phyloP scores from a whole-genome alignment of 2,329 filamentous ascomycete genomes.

The Pseudogymnoascus sp. region DNA sequence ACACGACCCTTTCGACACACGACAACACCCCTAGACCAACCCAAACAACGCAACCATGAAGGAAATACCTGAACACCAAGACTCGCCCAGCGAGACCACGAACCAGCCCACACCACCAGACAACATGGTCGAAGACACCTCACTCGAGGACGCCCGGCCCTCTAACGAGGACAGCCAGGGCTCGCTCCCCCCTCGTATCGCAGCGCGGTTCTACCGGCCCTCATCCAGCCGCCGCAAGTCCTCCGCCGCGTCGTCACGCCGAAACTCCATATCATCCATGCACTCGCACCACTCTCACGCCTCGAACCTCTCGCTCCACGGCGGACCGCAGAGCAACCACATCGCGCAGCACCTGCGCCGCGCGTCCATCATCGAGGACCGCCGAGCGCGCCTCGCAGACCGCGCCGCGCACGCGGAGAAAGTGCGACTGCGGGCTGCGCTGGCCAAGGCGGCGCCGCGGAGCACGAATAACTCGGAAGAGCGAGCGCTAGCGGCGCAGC shows the following conservation, averaged over 20 bases:
- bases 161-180: neutral
- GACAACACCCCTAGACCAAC: neutral
- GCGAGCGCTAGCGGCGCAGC: conserved; percentile 66
- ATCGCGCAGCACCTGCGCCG: conserved; percentile 72
- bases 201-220: conserved; percentile 67
- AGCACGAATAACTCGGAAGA: conserved; percentile 64
- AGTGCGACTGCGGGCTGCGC: conserved; percentile 65
- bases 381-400: conserved; percentile 71
- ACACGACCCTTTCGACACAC: neutral
- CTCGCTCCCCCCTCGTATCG: conserved; percentile 67
- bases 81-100: neutral
- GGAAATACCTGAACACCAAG: conserved; percentile 1
- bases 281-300: conserved; percentile 36
- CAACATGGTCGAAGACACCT: neutral
- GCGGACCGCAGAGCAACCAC: conserved; percentile 63
- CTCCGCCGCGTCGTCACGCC: conserved; percentile 69
- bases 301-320: conserved; percentile 38
- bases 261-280: conserved; percentile 70
- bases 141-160: neutral
- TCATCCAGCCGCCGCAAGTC: conserved; percentile 61
- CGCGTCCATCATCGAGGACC: conserved; percentile 71
- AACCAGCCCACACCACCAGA: neutral
- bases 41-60: neutral
- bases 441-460: conserved; percentile 61
- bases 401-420: conserved; percentile 77